Conservation (phyloP, 2,329 filamentous ascomycete genomes). For the Rhinocladiella similis region DNA sequence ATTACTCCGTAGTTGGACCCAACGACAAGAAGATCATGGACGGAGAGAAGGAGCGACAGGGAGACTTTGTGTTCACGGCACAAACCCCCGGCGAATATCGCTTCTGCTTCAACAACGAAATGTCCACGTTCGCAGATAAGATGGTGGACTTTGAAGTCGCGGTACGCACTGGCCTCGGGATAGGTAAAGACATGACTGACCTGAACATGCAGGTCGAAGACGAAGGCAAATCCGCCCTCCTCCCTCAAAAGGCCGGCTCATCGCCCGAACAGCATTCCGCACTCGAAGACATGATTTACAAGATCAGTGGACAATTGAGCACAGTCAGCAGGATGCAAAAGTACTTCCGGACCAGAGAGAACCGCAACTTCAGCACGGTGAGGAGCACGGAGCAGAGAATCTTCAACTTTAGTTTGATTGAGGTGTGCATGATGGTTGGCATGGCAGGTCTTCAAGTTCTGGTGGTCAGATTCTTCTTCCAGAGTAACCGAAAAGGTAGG, state of each 20-base stretch:
- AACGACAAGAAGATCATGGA: slow-evolving; percentile 77
- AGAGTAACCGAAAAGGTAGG: slow-evolving; percentile 69
- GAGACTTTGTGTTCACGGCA: slow-evolving; percentile 96
- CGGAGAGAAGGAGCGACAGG: slow-evolving; percentile 88
- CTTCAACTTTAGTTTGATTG: slow-evolving; percentile 95
- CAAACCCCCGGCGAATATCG: slow-evolving; percentile 84
- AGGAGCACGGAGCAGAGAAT: slow-evolving; percentile 93
- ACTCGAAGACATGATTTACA: slow-evolving; percentile 92
- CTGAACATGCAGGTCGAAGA: slow-evolving; percentile 75
- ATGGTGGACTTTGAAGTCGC: slow-evolving; percentile 97
- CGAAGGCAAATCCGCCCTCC: slow-evolving; percentile 68
- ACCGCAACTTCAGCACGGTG: slow-evolving; percentile 98
- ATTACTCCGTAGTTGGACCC: slow-evolving; percentile 85
- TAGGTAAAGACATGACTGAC: no score
- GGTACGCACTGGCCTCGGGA: slow-evolving; percentile 52
- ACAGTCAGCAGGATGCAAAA: slow-evolving; percentile 97
- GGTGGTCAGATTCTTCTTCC: slow-evolving; percentile 98
- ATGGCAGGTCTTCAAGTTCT: slow-evolving; percentile 98
- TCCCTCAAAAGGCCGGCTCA: slow-evolving; percentile 86
- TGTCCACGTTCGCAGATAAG: slow-evolving; percentile 98
- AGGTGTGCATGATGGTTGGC: slow-evolving; percentile 84
- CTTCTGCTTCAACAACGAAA: slow-evolving; percentile 98
- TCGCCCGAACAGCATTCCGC: slow-evolving; percentile 83
- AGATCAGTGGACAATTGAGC: slow-evolving; percentile 87
- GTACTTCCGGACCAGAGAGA: slow-evolving; percentile 98